A percentile compares a stretch with the other conserved stretches of the same genome.
Evolutionary conservation across 2,329 filamentous ascomycete species (phyloP).

Genomic region (Clonostachys solani): DNA sequence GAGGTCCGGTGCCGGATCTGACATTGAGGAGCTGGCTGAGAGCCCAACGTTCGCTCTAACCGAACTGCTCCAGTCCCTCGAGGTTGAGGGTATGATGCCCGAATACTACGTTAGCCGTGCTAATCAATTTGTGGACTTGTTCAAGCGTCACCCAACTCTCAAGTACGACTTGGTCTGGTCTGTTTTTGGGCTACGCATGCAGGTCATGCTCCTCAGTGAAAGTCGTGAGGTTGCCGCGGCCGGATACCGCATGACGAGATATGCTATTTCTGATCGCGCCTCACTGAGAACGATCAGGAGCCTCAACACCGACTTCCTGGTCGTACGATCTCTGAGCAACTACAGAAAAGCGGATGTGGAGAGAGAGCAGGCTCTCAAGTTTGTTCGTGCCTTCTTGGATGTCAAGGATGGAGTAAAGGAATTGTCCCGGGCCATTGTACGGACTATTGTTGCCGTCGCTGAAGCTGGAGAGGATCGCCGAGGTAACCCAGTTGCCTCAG

Average conservation of each 20-base stretch:
- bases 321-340: conserved; percentile 85
- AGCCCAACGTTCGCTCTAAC: conserved; percentile 89
- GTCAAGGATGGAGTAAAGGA: conserved; percentile 90
- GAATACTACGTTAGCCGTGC: conserved; percentile 95
- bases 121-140: conserved; percentile 92
- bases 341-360: conserved; percentile 97
- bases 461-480: conserved; percentile 84
- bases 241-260: conserved; percentile 88
- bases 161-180: conserved; percentile 98
- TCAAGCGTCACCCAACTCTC: conserved; percentile 85
- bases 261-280: conserved; percentile 87
- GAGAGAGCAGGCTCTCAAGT: conserved; percentile 94
- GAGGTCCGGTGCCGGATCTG: conserved; percentile 52
- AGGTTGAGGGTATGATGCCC: conserved; percentile 79
- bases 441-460: conserved; percentile 86
- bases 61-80: conserved; percentile 85
- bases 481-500: conserved; percentile 61
- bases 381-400: conserved; percentile 90
- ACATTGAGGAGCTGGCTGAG: conserved; percentile 67
- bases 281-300: conserved; percentile 85
- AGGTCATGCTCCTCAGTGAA: conserved; percentile 93
- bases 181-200: conserved; percentile 88
- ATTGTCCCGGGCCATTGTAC: conserved; percentile 79
- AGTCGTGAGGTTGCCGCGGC: conserved; percentile 94
- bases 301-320: conserved; percentile 87